Base-by-base conservation (phyloP, 371 early-diverging fungal species). In the Syncephalastrum racemosum region DNA sequence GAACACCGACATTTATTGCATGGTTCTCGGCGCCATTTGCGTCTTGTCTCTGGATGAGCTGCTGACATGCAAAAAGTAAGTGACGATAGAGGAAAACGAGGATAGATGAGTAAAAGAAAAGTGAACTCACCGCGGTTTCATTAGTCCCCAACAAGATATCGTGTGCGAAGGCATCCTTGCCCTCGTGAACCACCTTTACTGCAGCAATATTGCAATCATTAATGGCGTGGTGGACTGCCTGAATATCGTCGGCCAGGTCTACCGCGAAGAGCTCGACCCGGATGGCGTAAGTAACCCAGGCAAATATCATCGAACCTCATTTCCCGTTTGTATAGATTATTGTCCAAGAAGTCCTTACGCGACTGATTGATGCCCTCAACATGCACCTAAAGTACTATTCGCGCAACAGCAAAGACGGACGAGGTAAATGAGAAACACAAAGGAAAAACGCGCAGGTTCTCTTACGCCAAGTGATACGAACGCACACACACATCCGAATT, bases 161-260 rank as follows among this genome's bases (percentile, higher is more conserved):
- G 68, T 85, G 41, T 71, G 84, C 46, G 88, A 89, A 58, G 78
- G 86, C 50, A 61, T 93, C 16, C 44, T 68, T 19, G 63, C 73
- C 15, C 58, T 93, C n/a, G 64, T 90, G 22, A 85, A 88, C 59
- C 86, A 89, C 51, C 67, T 93, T 45, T 86, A 88, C 45, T 79
- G 82, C 77, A 73, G 75, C 41, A 83, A 82, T 47, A 58, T 84
- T 2, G 66, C 82, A 3, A 71, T 87, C 25, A 85, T 90, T 1
- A 77, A 80, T 56, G 82, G 84, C 8, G 84, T 87, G 2, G 73
- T 82, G 8, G 89, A 90, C 60, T 85, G 89, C 25, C 64, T 92
- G n/a, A 77, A 72, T 18, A 63, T 86, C 0, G 68, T 91, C 45
- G 86, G 91, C 2, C 79, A 85, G 41, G 79, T 84, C 53, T 84